These are phyloP conservation scores for Agrocybe praecox DNA, from an alignment of 768 basidiomycete species.

Conservation along the genomic window DNA sequence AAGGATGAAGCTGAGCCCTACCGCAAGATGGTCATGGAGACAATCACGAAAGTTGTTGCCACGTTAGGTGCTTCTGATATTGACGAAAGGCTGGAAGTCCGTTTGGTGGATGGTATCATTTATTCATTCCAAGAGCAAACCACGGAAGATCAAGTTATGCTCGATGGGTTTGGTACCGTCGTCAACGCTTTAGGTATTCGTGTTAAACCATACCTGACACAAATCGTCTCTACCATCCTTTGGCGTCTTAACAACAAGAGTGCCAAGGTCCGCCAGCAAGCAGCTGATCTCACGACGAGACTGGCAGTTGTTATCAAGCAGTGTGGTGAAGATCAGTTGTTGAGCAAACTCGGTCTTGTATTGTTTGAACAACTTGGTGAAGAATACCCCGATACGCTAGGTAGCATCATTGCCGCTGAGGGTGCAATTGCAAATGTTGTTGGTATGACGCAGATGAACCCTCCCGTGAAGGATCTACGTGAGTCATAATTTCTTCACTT, in stretches of 20 bases:
- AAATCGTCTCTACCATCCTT: slow-evolving; percentile 97
- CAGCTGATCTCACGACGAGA: slow-evolving; percentile 96
- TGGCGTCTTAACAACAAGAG: slow-evolving; percentile 99
- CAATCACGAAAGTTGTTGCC: slow-evolving; percentile 94
- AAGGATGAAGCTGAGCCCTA: slow-evolving; percentile 92
- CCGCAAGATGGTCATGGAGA: slow-evolving; percentile 99
- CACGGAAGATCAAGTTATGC: slow-evolving; percentile 98
- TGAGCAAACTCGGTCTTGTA: slow-evolving; percentile 95
- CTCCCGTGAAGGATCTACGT: slow-evolving; percentile 98
- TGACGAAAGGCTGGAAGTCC: slow-evolving; percentile 92
- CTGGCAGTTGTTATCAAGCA: slow-evolving; percentile 98
- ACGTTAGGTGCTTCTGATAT: slow-evolving; percentile 96
- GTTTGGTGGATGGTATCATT: slow-evolving; percentile 97
- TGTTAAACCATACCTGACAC: slow-evolving; percentile 97
- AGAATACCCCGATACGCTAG: slow-evolving; percentile 98
- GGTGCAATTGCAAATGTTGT: slow-evolving; percentile 99
- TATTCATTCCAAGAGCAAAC: slow-evolving; percentile 99
- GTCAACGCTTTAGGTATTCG: slow-evolving; percentile 96
- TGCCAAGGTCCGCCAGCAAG: slow-evolving; percentile 98
- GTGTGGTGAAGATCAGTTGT: slow-evolving; percentile 93
- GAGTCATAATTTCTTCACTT: slow-evolving; percentile 39
- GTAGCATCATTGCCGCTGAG: slow-evolving; percentile 98
- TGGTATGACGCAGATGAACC: slow-evolving; percentile 99
- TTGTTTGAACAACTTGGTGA: slow-evolving; percentile 98
- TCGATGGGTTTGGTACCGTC: slow-evolving; percentile 97